Evolutionary conservation across 2,329 filamentous ascomycete genomes (phyloP), one percentile per base, ranked within the genome.

Genomic region (Nigrospora osmanthi): DNA sequence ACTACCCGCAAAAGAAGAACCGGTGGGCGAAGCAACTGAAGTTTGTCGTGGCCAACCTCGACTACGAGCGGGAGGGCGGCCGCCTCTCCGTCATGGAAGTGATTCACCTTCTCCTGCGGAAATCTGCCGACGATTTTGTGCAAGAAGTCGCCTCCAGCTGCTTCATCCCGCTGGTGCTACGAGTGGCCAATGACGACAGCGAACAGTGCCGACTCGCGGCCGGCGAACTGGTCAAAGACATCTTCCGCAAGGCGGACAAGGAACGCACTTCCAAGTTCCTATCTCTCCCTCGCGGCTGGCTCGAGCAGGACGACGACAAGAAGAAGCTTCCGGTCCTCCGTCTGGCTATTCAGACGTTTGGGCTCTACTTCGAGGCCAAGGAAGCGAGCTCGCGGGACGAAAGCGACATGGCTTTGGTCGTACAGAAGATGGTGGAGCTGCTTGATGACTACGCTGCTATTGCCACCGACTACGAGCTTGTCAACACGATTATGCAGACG

Each of bases 11-110:
- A 62, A 89, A 86, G 57, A 90, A 89, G 64, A 86, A 82, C 50
- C 78, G 93, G 13, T 94, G 93, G 83, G 77, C 80, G 35, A 95
- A 95, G 61, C 91, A 97, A 60, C 76, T 96, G 42, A 81, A 77
- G 45, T 98, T 97, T 60, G 74, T 98, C 40, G 78, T 94, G 41
- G 87, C 87, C 56, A 98, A 98, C 58, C 72, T 98, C 52, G 84
- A 91, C 48, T 98, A 96, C 62, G 81, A 91, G 37, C 82, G 94
- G 56, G 83, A 89, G 54, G 87, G 93, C 48, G 93, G 93, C 28
- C 80, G 94, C 34, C 75, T 95, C 49, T 96, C 90, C 1, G 88
- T 96, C 28, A 88, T 98, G 80, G 93, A 98, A 65, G 81, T 91
- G 3, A 75, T 96, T 38, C 85, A 95, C 58, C 73, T 90, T 37